Base-by-base conservation (phyloP, 75 land plant species). In the Cupressus sempervirens region DNA sequence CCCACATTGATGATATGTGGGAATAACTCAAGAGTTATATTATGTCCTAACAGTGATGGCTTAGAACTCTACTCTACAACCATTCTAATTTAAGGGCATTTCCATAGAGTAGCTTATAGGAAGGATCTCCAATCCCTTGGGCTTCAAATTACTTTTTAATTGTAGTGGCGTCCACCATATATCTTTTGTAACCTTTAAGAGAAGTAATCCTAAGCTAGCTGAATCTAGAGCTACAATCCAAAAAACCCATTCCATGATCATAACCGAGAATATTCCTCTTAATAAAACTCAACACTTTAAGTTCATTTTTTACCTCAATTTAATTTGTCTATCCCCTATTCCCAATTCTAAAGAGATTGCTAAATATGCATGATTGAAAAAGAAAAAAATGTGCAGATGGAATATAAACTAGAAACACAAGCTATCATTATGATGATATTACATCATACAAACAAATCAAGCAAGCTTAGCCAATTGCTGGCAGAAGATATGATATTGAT, bases 1-100 rank as follows among this genome's bases (percentile, higher is more conserved):
- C 14, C 76, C 15, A 32, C 43, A 62, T 29, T 90, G 84, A 76
- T 82, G 80, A 40, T 56, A 18, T 65, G 82, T 75, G 5, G 93
- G 93, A 34, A 70, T 16, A 84, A 89, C 88, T 18, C 91, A 89
- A 15, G 92, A 52, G 73, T 53, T 79, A 88, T 65, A 84, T 54
- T 48, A 38, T 41, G 85, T 52, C 20, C 18, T 18, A n/a, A 50
- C 15, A 38, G 56, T 23, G n/a, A 3, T 5, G 83, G 56, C 30
- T 40, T 46, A 43, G 52, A n/a, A 12, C 38, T 50, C 29, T 32
- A 53, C 32, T 46, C 16, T 11, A 18, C 46, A 20, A 15, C 34
- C 83, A 81, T 81, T 6, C 15, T 0, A n/a, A n/a, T 35, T 81
- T 53, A 46, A 53, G 20, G n/a, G 38, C 53, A 50, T 81, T 81